These are phyloP conservation scores for Auxenochlorella protothecoides DNA, from an alignment of 139 green algal species.

Conservation along the genomic window DNA sequence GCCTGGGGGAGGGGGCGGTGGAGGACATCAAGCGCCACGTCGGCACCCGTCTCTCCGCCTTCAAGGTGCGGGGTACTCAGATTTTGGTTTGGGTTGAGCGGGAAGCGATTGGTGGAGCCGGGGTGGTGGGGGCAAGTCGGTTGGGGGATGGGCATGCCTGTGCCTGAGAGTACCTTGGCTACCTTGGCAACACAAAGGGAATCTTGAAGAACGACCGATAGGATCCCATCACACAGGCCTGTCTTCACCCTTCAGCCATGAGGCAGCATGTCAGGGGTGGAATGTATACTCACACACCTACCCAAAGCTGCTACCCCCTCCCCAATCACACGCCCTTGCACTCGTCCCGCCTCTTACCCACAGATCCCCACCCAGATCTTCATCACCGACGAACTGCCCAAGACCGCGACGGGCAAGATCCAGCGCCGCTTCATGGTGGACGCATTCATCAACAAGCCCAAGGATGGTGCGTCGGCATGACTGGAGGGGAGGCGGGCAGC, in stretches of 20 bases:
- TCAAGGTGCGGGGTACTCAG: slow-evolving; percentile 49
- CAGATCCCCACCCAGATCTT: slow-evolving; percentile 50
- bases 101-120: neutral
- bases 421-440: slow-evolving; percentile 62
- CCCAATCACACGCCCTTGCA: neutral
- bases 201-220: too few relatives aligned
- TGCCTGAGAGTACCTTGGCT: too few relatives aligned
- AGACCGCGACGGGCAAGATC: slow-evolving; percentile 77
- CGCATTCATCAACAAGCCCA: slow-evolving; percentile 40
- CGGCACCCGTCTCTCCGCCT: slow-evolving; percentile 39
- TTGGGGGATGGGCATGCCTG: too few relatives aligned
- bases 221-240: neutral
- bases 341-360: neutral
- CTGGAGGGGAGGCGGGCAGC: neutral
- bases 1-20: slow-evolving; percentile 4
- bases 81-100: neutral
- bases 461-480: slow-evolving; percentile 2
- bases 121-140: neutral
- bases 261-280: neutral
- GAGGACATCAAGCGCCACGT: slow-evolving; percentile 30
- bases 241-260: neutral
- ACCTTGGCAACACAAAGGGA: too few relatives aligned
- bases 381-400: slow-evolving; percentile 57
- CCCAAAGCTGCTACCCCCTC: neutral
- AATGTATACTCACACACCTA: neutral